A percentile compares a stretch with the other conserved stretches of the same genome.
These are phyloP conservation scores for Cucurbita ficifolia DNA, from an alignment of 306 rosid species.

Conservation along the genomic window DNA sequence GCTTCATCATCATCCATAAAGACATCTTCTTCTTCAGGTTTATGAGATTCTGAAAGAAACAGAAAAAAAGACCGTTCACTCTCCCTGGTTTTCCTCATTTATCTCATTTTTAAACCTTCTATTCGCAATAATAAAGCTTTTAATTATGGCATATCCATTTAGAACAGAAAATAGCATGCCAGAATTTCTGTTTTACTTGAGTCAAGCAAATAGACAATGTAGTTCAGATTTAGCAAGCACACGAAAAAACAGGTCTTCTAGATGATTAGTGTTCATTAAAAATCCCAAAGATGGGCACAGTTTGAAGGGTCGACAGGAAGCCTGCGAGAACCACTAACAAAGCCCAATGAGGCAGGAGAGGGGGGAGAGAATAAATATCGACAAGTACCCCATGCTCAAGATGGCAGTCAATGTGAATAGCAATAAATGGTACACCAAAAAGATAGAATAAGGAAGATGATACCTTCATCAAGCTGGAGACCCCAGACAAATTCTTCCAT, in stretches of 20 bases:
- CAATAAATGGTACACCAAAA: neutral
- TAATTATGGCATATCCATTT: neutral
- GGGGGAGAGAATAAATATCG: neutral
- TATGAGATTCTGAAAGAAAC: constrained; percentile 59
- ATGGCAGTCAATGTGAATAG: neutral
- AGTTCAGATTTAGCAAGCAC: neutral
- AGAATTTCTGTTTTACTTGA: neutral
- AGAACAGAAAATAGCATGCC: neutral
- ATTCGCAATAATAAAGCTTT: neutral
- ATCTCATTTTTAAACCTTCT: neutral
- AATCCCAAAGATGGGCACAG: neutral
- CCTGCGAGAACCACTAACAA: neutral
- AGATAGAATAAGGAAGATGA: neutral
- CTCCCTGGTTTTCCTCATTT: constrained; percentile 1
- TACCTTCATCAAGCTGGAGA: constrained; percentile 91
- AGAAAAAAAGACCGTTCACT: neutral
- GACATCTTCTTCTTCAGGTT: constrained; percentile 73
- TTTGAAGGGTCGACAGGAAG: neutral
- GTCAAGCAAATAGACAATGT: neutral
- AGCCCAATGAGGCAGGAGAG: neutral
- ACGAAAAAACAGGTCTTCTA: neutral
- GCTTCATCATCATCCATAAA: constrained; percentile 79
- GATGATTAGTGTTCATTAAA: neutral
- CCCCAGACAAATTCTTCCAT: constrained; percentile 99
- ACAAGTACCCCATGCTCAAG: neutral